Base-by-base conservation (phyloP, 2,329 filamentous ascomycete genomes). In the Sarocladium strictum region DNA sequence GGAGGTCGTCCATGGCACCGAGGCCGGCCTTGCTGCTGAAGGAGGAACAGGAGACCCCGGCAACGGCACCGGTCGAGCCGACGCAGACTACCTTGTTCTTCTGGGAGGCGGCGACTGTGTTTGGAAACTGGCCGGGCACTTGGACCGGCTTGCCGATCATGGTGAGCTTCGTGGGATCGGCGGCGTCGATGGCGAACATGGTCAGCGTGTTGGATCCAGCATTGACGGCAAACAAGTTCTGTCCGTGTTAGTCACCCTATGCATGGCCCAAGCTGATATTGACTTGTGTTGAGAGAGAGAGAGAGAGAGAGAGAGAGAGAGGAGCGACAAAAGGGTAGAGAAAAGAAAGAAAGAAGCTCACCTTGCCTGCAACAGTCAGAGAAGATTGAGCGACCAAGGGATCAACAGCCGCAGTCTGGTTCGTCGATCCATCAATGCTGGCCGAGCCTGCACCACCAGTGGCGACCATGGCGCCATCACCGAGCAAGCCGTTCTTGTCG, bases 161-260 rank as follows among this genome's bases (percentile, higher is more conserved):
- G 0, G 63, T 70, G 23, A 81, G 69, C 23, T 71, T 66, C 0
- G 74, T 74, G 0, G 78, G 72, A 55, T 81, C 65, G 0, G 56
- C 37, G 0, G 58, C 19, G 4, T 70, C 64, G 58, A 81, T 77
- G 5, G 60, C 49, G 38, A 83, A 45, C 52, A 57, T 54, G 24
- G 55, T 52, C 5, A 57, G 23, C 11, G 55, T 54, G 27, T 57
- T 57, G 23, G 53, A 57, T 1, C 57, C 57, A 24, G 57, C 47
- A 38, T 58, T 58, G 40, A 83, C 78, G 1, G 77, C 77, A 57
- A 85, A 82, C 1, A 84, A 56, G 55, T 68, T 64, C 79, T 81
- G 53, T 40, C 17, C 7, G 43, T 27, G 19, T 11, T 23, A 24
- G 40, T 43, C 40, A 43, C 17, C 21, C 17, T 5, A 7, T n/a